These are phyloP conservation scores for Lipomyces yamadae DNA, from an alignment of 805 yeast species.

Conservation along the genomic window DNA sequence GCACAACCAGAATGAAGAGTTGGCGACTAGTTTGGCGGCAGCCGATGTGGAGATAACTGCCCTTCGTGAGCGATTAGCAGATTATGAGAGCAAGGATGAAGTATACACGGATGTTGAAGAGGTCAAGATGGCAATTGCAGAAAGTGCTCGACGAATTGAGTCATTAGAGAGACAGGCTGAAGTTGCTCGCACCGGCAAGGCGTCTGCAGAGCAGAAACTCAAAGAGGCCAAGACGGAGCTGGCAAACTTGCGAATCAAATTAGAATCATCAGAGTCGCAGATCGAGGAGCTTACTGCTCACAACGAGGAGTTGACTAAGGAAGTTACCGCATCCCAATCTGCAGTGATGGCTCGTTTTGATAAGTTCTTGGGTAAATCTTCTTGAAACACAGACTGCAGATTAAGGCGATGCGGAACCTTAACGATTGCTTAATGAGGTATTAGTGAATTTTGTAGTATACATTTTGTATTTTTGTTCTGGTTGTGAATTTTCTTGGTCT, in stretches of 20 bases:
- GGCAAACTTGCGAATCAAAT: conserved; percentile 15
- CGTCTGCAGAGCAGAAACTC: conserved; percentile 19
- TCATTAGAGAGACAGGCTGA: conserved; percentile 25
- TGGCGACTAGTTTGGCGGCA: background rate
- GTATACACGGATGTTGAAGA: conserved; percentile 23
- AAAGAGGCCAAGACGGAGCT: conserved; percentile 16
- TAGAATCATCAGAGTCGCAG: conserved; percentile 25
- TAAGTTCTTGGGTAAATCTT: conserved; percentile 26
- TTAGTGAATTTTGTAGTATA: background rate
- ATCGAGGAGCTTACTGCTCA: conserved; percentile 18
- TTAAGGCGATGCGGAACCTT: background rate
- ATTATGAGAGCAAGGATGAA: background rate
- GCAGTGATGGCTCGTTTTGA: conserved; percentile 24
- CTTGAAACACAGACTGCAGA: conserved; percentile 20
- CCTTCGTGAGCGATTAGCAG: background rate
- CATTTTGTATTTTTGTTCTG: background rate
- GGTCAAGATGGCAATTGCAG: conserved; percentile 22
- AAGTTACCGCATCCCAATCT: conserved; percentile 13
- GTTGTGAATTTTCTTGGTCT: background rate
- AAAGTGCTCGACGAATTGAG: conserved; percentile 18
- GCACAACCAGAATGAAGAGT: conserved; percentile 4
- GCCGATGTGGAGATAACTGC: conserved; percentile 1
- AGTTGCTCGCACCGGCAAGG: conserved; percentile 8
- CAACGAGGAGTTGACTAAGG: conserved; percentile 15
- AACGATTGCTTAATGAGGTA: background rate